Conservation (phyloP, 1,284 basidiomycete species). For the Cutaneotrichosporon spelunceum region DNA sequence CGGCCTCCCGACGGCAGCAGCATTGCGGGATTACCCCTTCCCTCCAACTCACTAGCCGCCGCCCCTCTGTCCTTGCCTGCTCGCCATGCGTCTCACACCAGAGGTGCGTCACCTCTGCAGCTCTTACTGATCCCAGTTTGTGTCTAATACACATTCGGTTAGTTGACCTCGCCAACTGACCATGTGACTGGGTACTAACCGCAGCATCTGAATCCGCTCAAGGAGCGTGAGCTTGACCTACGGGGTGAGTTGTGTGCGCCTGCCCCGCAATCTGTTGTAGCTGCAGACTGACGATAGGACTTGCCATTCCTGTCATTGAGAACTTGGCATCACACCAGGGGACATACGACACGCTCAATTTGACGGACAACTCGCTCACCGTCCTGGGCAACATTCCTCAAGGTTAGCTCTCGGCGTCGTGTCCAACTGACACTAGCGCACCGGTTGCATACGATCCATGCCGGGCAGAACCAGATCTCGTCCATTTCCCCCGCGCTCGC, state of each 20-base stretch:
- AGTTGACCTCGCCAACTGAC: constrained; percentile 22
- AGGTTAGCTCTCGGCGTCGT: constrained; percentile 32
- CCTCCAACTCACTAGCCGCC: not conserved
- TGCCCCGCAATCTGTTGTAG: not conserved
- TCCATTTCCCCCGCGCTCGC: constrained; percentile 62
- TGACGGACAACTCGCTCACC: constrained; percentile 94
- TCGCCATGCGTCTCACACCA: constrained; percentile 51
- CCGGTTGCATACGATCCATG: constrained; percentile 79
- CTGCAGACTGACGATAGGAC: constrained; percentile 58
- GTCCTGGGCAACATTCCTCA: constrained; percentile 89
- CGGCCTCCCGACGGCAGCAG: not conserved
- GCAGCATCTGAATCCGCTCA: constrained; percentile 74
- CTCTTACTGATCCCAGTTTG: constrained; percentile 35
- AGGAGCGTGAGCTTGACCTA: constrained; percentile 91
- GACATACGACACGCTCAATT: constrained; percentile 66
- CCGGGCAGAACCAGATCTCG: constrained; percentile 92
- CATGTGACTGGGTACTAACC: constrained; percentile 20
- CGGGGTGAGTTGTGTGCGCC: constrained; percentile 63
- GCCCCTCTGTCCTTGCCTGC: not conserved
- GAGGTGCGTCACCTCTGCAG: constrained; percentile 42
- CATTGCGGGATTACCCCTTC: not conserved
- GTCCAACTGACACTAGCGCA: constrained; percentile 63
- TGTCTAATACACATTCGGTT: constrained; percentile 48
- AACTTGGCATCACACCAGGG: constrained; percentile 95
- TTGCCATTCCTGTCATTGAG: constrained; percentile 97